Percentiles rank a stretch among this genome's conserved stretches.
Conservation (phyloP, 179 eudicot species). For the Heliamphora pulchella region DNA sequence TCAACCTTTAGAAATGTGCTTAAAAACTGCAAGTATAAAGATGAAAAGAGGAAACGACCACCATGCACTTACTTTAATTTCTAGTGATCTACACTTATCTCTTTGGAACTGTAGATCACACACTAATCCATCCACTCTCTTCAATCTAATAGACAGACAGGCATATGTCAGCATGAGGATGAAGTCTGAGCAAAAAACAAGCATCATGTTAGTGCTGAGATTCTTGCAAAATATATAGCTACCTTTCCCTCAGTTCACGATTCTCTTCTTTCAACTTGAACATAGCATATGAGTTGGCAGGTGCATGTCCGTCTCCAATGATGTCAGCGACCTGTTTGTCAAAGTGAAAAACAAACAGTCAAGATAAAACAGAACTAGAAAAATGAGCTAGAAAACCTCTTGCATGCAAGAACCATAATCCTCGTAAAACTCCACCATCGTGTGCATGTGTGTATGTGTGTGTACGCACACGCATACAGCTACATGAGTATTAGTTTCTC, state of each 20-base stretch:
- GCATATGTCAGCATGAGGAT: neutral
- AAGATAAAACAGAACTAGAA: neutral
- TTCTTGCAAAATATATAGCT: constrained; percentile 10
- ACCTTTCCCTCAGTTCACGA: constrained; percentile 37
- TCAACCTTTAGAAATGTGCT: neutral
- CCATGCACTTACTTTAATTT: constrained; percentile 34
- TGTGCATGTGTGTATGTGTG: too few species aligned
- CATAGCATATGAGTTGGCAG: neutral
- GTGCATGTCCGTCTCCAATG: constrained; percentile 12
- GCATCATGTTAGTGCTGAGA: neutral
- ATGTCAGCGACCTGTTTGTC: constrained; percentile 13
- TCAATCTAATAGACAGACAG: constrained; percentile 24
- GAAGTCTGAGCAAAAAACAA: neutral
- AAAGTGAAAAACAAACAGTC: neutral
- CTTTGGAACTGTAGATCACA: constrained; percentile 32
- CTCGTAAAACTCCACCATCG: neutral
- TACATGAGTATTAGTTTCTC: neutral
- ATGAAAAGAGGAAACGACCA: neutral
- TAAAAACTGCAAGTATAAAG: neutral
- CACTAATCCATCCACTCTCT: constrained; percentile 18
- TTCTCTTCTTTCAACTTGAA: constrained; percentile 34
- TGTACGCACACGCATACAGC: too few species aligned
- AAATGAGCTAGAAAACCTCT: neutral
- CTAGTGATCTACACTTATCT: constrained; percentile 34
- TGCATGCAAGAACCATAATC: neutral